Base-by-base conservation (phyloP, 768 basidiomycete species). In the Leccinellum luteum region DNA sequence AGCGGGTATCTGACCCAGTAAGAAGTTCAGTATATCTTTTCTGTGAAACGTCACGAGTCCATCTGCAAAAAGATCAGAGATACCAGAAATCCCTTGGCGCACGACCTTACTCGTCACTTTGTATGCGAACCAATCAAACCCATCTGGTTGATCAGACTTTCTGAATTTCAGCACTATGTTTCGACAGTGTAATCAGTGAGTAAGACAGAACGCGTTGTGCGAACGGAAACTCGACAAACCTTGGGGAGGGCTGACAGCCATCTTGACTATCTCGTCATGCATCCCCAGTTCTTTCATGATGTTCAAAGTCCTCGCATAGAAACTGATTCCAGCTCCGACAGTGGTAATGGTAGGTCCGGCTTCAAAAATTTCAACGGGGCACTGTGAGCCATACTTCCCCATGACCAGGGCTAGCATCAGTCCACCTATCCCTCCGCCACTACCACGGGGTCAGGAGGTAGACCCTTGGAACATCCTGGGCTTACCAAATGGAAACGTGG, bases 271-370 rank as follows among this genome's bases (percentile, higher is more conserved):
- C 19, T 74, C 76, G 8, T 76, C 69, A 15, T 74, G 69, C 13
- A 81, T 54, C 2, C 77, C 78, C 31, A 81, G 60, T 3, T 68
- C 62, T 31, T 74, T 66, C 60, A 80, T 57, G 4, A 77, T 70
- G 19, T 70, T 72, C 76, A 75, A 76, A 71, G 62, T 69, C 74
- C 83, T 78, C 19, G 76, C 75, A 62, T 77, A 85, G 8, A 85
- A 60, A 3, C 66, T 69, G 48, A 81, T 74, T 1, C 79, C 80
- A n/a, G 79, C 79, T 6, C 80, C 80, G 49, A 78, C 67, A 38
- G 78, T 76, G 3, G 73, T 71, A 31, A 81, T 70, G 21, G 64
- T 63, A 0, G 74, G 59, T 2, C 78, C 69, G 6, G 76, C 69
- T 52, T 81, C 80, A 57, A 77, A 81, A 17, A 80, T 57, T 15